phyloP scores from a whole-genome alignment of 2,329 filamentous ascomycete genomes.

The Gnomoniopsis smithogilvyi region DNA sequence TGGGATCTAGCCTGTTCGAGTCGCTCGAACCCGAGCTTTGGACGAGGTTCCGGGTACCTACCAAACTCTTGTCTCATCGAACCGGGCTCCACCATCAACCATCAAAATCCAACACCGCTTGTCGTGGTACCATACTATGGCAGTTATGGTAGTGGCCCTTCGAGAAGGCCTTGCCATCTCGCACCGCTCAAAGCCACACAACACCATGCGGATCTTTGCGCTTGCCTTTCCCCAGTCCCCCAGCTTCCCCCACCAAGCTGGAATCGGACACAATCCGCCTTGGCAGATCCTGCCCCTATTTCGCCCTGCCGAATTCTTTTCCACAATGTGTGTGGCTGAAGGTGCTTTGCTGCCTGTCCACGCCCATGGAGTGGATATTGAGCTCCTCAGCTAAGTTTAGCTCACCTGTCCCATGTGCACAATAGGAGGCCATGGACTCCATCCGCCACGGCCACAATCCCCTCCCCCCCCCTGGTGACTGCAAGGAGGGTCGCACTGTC shows the following conservation, averaged over 20 bases:
- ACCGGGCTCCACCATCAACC: neutral
- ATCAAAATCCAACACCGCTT: neutral
- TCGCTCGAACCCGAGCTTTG: neutral
- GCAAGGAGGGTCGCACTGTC: conserved; percentile 11
- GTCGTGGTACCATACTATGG: no score
- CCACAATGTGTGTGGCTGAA: neutral
- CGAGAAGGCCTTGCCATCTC: no score
- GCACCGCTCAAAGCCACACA: neutral
- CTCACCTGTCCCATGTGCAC: conserved; percentile 3
- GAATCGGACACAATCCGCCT: neutral
- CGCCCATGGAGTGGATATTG: conserved; percentile 6
- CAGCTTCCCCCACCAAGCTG: neutral
- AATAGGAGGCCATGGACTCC: conserved; percentile 9
- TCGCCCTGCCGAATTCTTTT: neutral
- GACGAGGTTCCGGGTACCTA: neutral
- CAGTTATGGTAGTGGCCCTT: no score
- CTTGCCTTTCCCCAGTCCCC: neutral
- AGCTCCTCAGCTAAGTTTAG: conserved; percentile 13
- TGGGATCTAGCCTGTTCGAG: neutral
- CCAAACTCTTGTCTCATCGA: neutral
- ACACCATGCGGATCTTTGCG: neutral
- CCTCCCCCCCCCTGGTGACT: conserved; percentile 5
- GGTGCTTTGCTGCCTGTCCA: neutral
- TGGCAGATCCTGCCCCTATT: neutral
- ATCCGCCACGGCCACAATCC: conserved; percentile 2